phyloP scores from a whole-genome alignment of 148 eudicot genomes.

The Camellia japonica region DNA sequence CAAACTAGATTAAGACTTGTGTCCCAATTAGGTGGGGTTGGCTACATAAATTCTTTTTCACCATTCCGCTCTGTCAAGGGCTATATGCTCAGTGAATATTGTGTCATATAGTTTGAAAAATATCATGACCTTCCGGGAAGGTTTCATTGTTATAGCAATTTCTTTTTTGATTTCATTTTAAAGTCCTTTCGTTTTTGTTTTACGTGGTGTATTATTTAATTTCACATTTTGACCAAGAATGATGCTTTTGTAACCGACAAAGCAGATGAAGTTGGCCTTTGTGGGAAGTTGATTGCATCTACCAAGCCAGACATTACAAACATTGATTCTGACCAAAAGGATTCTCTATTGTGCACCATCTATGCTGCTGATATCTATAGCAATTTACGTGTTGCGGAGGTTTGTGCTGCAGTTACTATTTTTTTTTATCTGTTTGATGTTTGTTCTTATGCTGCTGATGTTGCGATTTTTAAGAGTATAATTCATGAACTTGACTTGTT shows the following conservation, averaged over 20 bases:
- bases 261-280: constrained; percentile 31
- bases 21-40: too few relatives aligned
- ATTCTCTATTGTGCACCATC: constrained; percentile 67
- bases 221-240: background rate
- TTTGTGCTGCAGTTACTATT: constrained; percentile 21
- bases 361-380: constrained; percentile 69
- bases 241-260: constrained; percentile 4
- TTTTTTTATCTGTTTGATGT: background rate
- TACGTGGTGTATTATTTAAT: background rate
- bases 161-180: background rate
- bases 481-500: background rate
- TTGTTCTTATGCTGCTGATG: background rate
- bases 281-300: constrained; percentile 27
- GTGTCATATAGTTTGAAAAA: background rate
- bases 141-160: background rate
- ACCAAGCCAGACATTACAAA: constrained; percentile 42
- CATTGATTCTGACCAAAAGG: constrained; percentile 64
- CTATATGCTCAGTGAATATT: too few relatives aligned
- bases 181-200: background rate
- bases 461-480: background rate
- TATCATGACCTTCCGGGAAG: background rate
- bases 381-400: constrained; percentile 66
- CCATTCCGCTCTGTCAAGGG: too few relatives aligned
- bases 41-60: too few relatives aligned
- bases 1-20: too few relatives aligned